A percentile compares a stretch with the other conserved stretches of the same genome.
Evolutionary conservation across 805 yeast species (phyloP).

Genomic region (Peterozyma toletana): DNA sequence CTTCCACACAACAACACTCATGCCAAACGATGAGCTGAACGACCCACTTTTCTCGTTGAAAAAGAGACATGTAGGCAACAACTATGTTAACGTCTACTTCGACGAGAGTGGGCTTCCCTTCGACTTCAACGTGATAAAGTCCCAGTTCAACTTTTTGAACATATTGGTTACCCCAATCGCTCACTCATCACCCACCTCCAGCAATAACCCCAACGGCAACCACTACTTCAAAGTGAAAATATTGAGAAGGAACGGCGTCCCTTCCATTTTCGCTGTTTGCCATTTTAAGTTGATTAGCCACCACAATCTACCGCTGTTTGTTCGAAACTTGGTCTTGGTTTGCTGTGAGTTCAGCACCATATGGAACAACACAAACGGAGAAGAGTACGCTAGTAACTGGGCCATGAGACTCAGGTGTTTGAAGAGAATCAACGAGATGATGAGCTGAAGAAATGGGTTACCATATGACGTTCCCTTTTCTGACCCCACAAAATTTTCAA

Average conservation of each 20-base stretch:
- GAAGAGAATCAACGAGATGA: constrained; percentile 10
- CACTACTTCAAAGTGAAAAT: constrained; percentile 54
- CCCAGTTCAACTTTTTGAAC: constrained; percentile 79
- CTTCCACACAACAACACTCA: constrained; percentile 76
- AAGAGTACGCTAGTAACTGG: constrained; percentile 56
- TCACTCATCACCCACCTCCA: constrained; percentile 8
- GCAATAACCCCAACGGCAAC: constrained; percentile 8
- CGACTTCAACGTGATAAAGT: constrained; percentile 60
- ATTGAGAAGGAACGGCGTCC: constrained; percentile 60
- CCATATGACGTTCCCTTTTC: no score
- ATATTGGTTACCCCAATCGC: constrained; percentile 68
- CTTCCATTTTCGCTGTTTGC: constrained; percentile 69
- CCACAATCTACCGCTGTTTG: constrained; percentile 50
- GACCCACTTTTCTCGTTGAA: constrained; percentile 46
- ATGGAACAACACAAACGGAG: constrained; percentile 53
- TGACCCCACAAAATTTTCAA: no score
- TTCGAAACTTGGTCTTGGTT: constrained; percentile 58
- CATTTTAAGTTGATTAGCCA: constrained; percentile 66
- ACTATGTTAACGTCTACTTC: constrained; percentile 73
- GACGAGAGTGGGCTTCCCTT: constrained; percentile 68
- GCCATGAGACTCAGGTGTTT: constrained; percentile 56
- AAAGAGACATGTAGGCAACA: constrained; percentile 83
- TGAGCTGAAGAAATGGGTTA: no score
- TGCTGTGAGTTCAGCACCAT: constrained; percentile 69
- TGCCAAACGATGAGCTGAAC: constrained; percentile 44